Conservation (phyloP, 805 yeast species). For the Candida pseudofarinosa region DNA sequence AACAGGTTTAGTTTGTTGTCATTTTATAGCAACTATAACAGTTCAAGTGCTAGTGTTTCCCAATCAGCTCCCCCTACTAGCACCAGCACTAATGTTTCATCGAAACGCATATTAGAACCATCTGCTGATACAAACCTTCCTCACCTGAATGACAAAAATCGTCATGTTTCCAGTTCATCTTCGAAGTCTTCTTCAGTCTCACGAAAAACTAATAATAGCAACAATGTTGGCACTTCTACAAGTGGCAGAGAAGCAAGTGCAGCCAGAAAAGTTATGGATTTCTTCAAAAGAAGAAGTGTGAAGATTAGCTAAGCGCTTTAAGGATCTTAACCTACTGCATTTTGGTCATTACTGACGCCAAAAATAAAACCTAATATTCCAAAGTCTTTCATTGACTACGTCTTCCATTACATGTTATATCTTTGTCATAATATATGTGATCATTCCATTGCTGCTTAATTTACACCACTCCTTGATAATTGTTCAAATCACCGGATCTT, state of each 20-base stretch:
- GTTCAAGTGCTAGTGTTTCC: slow-evolving; percentile 5
- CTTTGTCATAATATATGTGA: too few species aligned
- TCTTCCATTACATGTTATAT: too few species aligned
- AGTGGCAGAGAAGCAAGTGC: slow-evolving; percentile 61
- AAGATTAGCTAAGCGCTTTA: slow-evolving; percentile 19
- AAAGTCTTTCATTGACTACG: too few species aligned
- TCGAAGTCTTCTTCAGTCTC: slow-evolving; percentile 19
- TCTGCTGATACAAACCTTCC: slow-evolving; percentile 24
- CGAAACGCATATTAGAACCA: slow-evolving; percentile 31
- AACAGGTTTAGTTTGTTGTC: slow-evolving; percentile 43
- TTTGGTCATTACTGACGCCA: too few species aligned
- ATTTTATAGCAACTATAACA: slow-evolving; percentile 33
- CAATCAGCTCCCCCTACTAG: slow-evolving; percentile 6
- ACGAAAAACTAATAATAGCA: slow-evolving; percentile 22
- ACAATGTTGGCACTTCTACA: slow-evolving; percentile 19
- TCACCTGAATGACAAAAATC: slow-evolving; percentile 14
- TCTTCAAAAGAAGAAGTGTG: slow-evolving; percentile 61
- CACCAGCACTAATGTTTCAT: slow-evolving; percentile 5
- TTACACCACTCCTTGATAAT: too few species aligned
- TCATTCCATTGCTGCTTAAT: too few species aligned
- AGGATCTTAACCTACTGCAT: not conserved
- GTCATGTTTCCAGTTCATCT: slow-evolving; percentile 24
- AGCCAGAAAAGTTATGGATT: slow-evolving; percentile 73
- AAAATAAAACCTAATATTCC: too few species aligned
- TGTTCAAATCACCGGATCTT: not conserved